phyloP scores from a whole-genome alignment of 495 filamentous ascomycete species.

The Penicillium argentinense region DNA sequence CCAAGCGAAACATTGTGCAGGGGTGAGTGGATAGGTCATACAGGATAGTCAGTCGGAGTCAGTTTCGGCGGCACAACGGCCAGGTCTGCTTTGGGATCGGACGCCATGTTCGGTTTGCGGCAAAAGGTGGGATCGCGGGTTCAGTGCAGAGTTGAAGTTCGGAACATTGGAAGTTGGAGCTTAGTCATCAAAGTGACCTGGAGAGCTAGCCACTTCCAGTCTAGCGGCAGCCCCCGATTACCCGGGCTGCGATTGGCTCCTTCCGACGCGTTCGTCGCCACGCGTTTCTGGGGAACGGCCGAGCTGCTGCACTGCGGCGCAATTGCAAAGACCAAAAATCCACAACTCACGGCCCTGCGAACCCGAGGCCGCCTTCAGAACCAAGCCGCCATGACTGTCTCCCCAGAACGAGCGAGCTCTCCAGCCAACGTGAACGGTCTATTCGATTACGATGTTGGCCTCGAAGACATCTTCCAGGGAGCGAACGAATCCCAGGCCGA shows the following conservation, averaged over 20 bases:
- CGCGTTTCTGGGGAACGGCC: background rate
- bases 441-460: constrained; percentile 68
- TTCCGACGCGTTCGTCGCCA: background rate
- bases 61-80: constrained; percentile 73
- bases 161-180: constrained; percentile 29
- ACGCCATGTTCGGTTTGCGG: constrained; percentile 52
- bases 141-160: constrained; percentile 27
- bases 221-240: constrained; percentile 14
- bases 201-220: constrained; percentile 19
- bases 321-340: no score
- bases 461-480: constrained; percentile 50
- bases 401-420: background rate
- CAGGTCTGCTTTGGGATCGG: constrained; percentile 55
- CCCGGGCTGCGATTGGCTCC: background rate
- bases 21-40: constrained; percentile 41
- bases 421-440: constrained; percentile 55
- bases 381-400: constrained; percentile 4
- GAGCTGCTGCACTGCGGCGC: no score
- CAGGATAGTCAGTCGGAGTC: constrained; percentile 75
- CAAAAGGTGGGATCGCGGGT: constrained; percentile 14
- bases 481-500: constrained; percentile 25
- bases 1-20: constrained; percentile 10
- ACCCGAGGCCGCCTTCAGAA: no score
- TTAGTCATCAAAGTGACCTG: constrained; percentile 14
- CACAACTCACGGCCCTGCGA: no score